phyloP scores from a whole-genome alignment of 2,329 filamentous ascomycete genomes.

The Trichoderma koningii region DNA sequence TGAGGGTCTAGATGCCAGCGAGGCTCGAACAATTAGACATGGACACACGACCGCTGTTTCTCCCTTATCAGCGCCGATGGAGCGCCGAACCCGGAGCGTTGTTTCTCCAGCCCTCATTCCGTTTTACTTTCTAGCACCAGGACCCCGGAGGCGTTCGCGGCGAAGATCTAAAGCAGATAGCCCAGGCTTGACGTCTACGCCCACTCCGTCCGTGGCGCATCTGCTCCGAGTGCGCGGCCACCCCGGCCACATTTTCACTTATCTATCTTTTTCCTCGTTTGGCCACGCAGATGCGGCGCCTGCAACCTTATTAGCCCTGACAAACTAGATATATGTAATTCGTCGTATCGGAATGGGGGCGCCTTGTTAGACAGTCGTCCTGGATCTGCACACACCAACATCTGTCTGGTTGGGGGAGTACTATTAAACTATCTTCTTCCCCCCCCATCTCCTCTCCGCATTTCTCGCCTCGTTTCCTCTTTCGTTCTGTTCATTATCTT shows the following conservation, averaged over 20 bases:
- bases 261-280: not conserved
- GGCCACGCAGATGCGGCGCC: constrained; percentile 6
- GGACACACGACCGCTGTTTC: not conserved
- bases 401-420: not conserved
- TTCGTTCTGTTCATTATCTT: not conserved
- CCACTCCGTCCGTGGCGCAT: constrained; percentile 20
- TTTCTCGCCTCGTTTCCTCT: constrained; percentile 19
- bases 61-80: constrained; percentile 11
- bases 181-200: constrained; percentile 14
- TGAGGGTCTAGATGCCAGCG: constrained; percentile 18
- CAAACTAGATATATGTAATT: constrained; percentile 14
- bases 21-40: constrained; percentile 6
- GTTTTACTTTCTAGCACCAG: constrained; percentile 1
- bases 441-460: constrained; percentile 18
- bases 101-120: too few relatives aligned
- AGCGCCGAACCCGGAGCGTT: constrained; percentile 13
- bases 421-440: constrained; percentile 25
- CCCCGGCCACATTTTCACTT: constrained; percentile 5
- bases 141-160: constrained; percentile 13
- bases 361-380: constrained; percentile 4
- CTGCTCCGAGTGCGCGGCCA: constrained; percentile 18
- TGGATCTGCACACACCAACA: constrained; percentile 20
- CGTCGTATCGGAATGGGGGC: not conserved
- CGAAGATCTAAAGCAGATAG: not conserved
- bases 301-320: constrained; percentile 23